These are phyloP conservation scores for Cornus suecica DNA, from an alignment of 148 eudicot genomes.

Conservation along the genomic window DNA sequence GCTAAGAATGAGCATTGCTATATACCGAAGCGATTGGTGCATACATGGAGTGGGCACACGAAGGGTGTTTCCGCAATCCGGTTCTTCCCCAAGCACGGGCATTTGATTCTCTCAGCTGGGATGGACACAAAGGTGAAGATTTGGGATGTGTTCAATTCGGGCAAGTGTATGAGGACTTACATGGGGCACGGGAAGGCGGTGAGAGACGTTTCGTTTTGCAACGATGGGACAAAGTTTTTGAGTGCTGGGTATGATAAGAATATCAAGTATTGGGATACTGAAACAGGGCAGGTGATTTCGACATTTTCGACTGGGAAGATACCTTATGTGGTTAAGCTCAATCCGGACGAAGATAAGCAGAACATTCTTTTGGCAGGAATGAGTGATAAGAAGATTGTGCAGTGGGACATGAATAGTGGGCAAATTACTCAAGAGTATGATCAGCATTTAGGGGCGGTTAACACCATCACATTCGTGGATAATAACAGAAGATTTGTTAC, in stretches of 20 bases:
- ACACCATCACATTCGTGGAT: slow-evolving; percentile 93
- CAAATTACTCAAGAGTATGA: slow-evolving; percentile 97
- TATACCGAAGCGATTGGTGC: slow-evolving; percentile 83
- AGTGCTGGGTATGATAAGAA: slow-evolving; percentile 93
- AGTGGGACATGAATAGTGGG: slow-evolving; percentile 89
- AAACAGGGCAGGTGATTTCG: slow-evolving; percentile 89
- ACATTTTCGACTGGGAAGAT: slow-evolving; percentile 88
- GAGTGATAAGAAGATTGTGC: slow-evolving; percentile 98
- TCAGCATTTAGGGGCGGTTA: slow-evolving; percentile 96
- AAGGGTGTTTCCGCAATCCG: slow-evolving; percentile 88
- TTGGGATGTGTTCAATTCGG: slow-evolving; percentile 89
- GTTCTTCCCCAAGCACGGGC: slow-evolving; percentile 85
- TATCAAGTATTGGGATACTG: slow-evolving; percentile 97
- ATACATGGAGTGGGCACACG: slow-evolving; percentile 96
- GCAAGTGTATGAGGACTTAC: slow-evolving; percentile 96
- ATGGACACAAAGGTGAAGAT: slow-evolving; percentile 91
- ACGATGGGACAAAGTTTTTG: slow-evolving; percentile 88
- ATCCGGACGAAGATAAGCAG: slow-evolving; percentile 98
- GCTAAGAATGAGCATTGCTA: slow-evolving; percentile 83
- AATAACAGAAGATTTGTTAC: slow-evolving; percentile 93
- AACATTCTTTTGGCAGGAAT: slow-evolving; percentile 87
- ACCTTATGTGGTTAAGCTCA: slow-evolving; percentile 92
- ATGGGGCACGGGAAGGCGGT: slow-evolving; percentile 94
- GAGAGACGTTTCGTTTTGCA: slow-evolving; percentile 79
- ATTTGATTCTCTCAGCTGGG: slow-evolving; percentile 85